Evolutionary conservation across 1,284 basidiomycete species (phyloP), one percentile per base, ranked within the genome.

Genomic region (Peniophora sp.): DNA sequence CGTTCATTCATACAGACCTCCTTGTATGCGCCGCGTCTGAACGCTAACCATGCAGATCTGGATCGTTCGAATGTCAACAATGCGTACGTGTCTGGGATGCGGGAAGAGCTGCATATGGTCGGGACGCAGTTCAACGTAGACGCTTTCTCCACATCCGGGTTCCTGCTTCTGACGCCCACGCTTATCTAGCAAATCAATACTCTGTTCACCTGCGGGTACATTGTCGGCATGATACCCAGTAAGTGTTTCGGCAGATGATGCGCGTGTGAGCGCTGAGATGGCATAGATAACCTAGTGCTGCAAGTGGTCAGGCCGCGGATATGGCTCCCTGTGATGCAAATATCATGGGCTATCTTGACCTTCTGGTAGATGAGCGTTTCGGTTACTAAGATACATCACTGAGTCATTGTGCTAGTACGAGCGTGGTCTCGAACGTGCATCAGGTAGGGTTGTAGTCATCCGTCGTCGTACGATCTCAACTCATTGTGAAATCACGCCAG

Each of bases 81-180:
- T 63, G 82, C 83, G 8, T 88, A 87, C 63, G 85, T 92, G 15
- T 88, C 85, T 3, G 89, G 88, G 3, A 89, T 92, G 88, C 82
- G 78, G 57, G 85, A 91, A 64, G 86, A 88, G 44, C 73, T 91
- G 32, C 59, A 74, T 52, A 83, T 90, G 78, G 66, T 72, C 47
- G 85, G 85, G 27, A 84, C 78, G 41, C 74, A 90, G 53, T 81
- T 79, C 62, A 89, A 89, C 63, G 83, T 79, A 17, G 24, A 62
- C 57, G 12, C 24, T n/a, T 23, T 41, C 47, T 23, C 9, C 18
- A 14, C 34, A n/a, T 44, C 20, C 47, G 22, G 12, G 20, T 6
- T 12, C 24, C 27, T 5, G 32, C 27, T 51, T 3, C 18, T 47
- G 27, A 43, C 41, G 45, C 41, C 18, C 20, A 3, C 11, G 15